Evolutionary conservation across 805 yeast species (phyloP).

Genomic region (Yamadazyma tumulicola): DNA sequence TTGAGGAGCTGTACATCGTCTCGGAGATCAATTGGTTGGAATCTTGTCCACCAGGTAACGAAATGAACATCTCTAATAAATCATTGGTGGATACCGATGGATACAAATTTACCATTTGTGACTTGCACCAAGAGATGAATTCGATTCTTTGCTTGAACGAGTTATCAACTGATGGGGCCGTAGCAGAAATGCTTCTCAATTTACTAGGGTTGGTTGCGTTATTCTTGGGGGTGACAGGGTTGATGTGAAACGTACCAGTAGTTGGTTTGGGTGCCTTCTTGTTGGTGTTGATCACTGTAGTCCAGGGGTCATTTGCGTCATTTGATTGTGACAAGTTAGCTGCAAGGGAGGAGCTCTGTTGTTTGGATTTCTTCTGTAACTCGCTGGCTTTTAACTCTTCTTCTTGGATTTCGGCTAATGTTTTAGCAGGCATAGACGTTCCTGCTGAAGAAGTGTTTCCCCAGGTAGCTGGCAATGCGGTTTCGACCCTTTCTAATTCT

Average conservation of each 20-base stretch:
- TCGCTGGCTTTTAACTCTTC: slow-evolving; percentile 53
- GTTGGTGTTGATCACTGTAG: slow-evolving; percentile 29
- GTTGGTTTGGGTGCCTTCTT: slow-evolving; percentile 4
- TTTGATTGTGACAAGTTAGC: slow-evolving; percentile 11
- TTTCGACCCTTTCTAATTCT: slow-evolving; percentile 16
- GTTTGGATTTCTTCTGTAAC: slow-evolving; percentile 7
- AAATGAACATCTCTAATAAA: slow-evolving; percentile 72
- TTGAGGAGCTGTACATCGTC: slow-evolving; percentile 81
- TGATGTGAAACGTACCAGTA: slow-evolving; percentile 8
- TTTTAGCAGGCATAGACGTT: slow-evolving; percentile 37
- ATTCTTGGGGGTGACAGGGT: slow-evolving; percentile 14
- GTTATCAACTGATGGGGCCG: slow-evolving; percentile 18
- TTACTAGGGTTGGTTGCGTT: slow-evolving; percentile 31
- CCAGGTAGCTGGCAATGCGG: slow-evolving; percentile 44
- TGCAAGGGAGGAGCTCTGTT: slow-evolving; percentile 7
- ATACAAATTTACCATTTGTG: slow-evolving; percentile 62
- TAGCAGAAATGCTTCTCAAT: slow-evolving; percentile 35
- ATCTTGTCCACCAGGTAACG: slow-evolving; percentile 69
- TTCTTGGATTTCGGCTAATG: slow-evolving; percentile 59
- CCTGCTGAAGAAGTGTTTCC: slow-evolving; percentile 22
- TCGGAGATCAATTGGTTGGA: slow-evolving; percentile 86
- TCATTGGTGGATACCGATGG: slow-evolving; percentile 75
- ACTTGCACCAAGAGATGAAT: slow-evolving; percentile 69
- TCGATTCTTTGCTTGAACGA: slow-evolving; percentile 43
- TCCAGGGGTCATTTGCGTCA: slow-evolving; percentile 33